Percentiles rank a stretch among this genome's conserved stretches.
phyloP scores from a whole-genome alignment of 441 rosid genomes.

The Corymbia calophylla region DNA sequence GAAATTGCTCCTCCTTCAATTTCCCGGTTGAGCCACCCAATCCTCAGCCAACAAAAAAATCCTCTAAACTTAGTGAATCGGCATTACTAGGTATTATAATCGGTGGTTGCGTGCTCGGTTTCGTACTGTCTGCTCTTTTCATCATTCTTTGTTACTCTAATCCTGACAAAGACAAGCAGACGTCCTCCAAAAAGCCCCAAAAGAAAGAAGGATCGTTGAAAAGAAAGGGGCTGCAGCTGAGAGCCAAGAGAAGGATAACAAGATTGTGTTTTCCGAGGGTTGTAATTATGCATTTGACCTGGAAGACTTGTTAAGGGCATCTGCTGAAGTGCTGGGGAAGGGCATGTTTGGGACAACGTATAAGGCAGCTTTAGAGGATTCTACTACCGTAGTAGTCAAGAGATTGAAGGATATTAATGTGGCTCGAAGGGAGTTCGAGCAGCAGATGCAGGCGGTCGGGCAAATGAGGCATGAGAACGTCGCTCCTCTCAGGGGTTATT shows the following conservation, averaged over 20 bases:
- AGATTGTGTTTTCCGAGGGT: slow-evolving; percentile 66
- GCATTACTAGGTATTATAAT: slow-evolving; percentile 54
- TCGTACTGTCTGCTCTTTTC: slow-evolving; percentile 27
- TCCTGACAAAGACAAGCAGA: slow-evolving; percentile 16
- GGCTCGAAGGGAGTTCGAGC: neutral
- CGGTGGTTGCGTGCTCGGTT: slow-evolving; percentile 40
- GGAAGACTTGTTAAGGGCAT: slow-evolving; percentile 74
- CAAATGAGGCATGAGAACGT: neutral
- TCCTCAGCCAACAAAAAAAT: slow-evolving; percentile 25
- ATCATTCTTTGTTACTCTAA: slow-evolving; percentile 38
- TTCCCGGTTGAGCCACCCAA: slow-evolving; percentile 35
- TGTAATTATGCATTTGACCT: slow-evolving; percentile 63
- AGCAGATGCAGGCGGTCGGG: slow-evolving; percentile 2
- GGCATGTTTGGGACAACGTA: slow-evolving; percentile 84
- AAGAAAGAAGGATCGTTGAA: slow-evolving; percentile 37
- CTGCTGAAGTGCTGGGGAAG: slow-evolving; percentile 91
- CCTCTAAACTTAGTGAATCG: slow-evolving; percentile 33
- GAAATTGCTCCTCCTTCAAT: slow-evolving; percentile 3
- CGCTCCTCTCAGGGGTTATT: neutral
- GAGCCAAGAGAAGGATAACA: slow-evolving; percentile 37
- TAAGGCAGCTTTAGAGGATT: slow-evolving; percentile 73
- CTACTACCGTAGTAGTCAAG: slow-evolving; percentile 62
- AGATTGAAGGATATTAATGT: neutral
- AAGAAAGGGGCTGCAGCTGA: slow-evolving; percentile 26
- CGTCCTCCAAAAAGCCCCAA: slow-evolving; percentile 14